Evolutionary conservation across 1,284 basidiomycete genomes (phyloP).

Genomic region (Porodaedalea pini): DNA sequence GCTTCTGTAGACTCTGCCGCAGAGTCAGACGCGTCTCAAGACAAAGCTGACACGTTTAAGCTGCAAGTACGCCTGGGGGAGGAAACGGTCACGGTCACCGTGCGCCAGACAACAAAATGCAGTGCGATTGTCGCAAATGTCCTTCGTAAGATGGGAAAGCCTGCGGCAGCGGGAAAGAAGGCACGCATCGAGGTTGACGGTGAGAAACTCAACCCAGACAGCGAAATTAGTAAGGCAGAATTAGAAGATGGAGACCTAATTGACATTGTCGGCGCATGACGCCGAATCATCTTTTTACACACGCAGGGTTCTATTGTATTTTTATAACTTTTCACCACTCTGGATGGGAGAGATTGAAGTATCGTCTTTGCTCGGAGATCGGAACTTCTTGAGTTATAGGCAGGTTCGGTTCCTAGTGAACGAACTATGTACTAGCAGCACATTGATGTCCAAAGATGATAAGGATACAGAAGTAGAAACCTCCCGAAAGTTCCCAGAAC

Average conservation of each 20-base stretch:
- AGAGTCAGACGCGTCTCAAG: conserved; percentile 29
- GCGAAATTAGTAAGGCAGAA: conserved; percentile 59
- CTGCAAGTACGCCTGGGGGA: conserved; percentile 51
- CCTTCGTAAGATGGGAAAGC: conserved; percentile 44
- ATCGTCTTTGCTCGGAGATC: background rate
- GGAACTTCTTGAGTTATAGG: background rate
- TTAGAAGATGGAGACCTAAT: conserved; percentile 75
- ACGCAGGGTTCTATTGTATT: background rate
- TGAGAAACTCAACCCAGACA: conserved; percentile 54
- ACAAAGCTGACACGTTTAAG: conserved; percentile 53
- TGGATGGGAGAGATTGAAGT: background rate
- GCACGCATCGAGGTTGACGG: conserved; percentile 64
- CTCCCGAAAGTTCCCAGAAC: too few species aligned
- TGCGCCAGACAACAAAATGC: conserved; percentile 70
- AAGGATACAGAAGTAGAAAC: too few species aligned
- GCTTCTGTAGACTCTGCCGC: conserved; percentile 22
- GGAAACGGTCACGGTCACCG: conserved; percentile 58
- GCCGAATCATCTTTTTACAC: background rate
- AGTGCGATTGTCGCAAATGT: conserved; percentile 68
- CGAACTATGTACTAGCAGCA: too few species aligned
- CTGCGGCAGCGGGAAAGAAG: conserved; percentile 29
- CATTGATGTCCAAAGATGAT: too few species aligned
- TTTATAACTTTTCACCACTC: background rate
- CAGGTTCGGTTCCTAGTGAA: too few species aligned
- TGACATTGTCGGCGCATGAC: conserved; percentile 62